Evolutionary conservation across 2,329 filamentous ascomycete genomes (phyloP), one percentile per base, ranked within the genome.

Genomic region (Diplodia intermedia): DNA sequence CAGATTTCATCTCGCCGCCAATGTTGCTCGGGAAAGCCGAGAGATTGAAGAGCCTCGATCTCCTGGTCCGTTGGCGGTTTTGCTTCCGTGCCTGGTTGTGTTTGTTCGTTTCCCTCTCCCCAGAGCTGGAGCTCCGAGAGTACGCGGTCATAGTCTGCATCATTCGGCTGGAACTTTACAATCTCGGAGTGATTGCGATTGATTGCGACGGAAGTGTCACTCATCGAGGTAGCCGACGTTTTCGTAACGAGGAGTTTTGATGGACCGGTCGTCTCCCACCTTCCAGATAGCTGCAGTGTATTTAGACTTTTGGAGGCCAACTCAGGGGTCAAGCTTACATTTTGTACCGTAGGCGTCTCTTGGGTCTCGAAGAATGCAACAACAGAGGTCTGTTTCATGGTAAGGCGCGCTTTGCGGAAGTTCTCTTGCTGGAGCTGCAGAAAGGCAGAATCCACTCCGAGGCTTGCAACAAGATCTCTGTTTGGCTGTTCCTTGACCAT

Each of bases 161-260:
- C 33, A 12, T 61, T 15, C n/a, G 36, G 56, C 1, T 14, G 38
- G 12, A 61, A 61, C 5, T 61, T 61, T 1, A 61, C 38, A 15
- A 61, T 47, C 14, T 47, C 56, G 1, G 56, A 61, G 12, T 61
- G 56, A 31, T 61, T 47, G 14, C 38, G 56, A 14, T 61, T 47
- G 23, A 61, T 47, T 12, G 56, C 14, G 11, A 61, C 6, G 23
- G 56, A 40, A 3, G 14, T 47, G 15, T 61, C 38, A 11, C 33
- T 23, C 15, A 31, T 26, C 1, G 15, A 61, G 9, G 38, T 61
- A 5, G 56, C 56, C 7, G 56, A 61, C 18, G 23, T 47, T 7
- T 47, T 61, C 11, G 56, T 7, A n/a, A 61, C 56, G 7, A 61
- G 33, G 29, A 61, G 36, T 11, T 38, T 38, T 3, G 26, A 7